A percentile compares a stretch with the other conserved stretches of the same genome.
These are phyloP conservation scores for Globisporangium cystogenes DNA, from an alignment of 352 stramenopile genomes.

Conservation along the genomic window DNA sequence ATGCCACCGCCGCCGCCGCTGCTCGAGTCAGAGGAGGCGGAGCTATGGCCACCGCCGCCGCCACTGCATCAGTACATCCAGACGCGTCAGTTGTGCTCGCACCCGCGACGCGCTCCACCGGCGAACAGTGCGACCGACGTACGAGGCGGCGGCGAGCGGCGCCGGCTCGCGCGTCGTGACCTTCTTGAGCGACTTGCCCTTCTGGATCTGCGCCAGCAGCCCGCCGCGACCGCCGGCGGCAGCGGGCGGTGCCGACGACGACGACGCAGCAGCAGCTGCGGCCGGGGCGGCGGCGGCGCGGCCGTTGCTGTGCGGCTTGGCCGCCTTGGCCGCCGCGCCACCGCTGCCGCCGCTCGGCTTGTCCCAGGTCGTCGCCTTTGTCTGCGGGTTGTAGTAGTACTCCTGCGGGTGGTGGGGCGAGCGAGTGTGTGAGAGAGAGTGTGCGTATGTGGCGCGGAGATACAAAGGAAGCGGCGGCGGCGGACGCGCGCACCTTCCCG, in stretches of 20 bases:
- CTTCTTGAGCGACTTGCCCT: constrained; percentile 72
- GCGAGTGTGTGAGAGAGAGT: not conserved
- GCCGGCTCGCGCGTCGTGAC: constrained; percentile 68
- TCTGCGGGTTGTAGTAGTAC: constrained; percentile 90
- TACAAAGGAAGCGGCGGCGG: not conserved
- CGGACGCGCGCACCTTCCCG: constrained; percentile 48
- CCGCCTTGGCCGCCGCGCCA: constrained; percentile 26
- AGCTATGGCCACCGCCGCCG: constrained; percentile 9
- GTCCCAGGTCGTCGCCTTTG: constrained; percentile 87
- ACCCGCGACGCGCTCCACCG: too few relatives aligned
- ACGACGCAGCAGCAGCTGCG: not conserved
- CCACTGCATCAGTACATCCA: not conserved
- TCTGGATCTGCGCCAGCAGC: constrained; percentile 67
- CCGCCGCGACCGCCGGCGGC: constrained; percentile 39
- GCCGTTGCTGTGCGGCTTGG: constrained; percentile 29
- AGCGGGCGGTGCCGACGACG: constrained; percentile 10
- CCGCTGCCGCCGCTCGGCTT: constrained; percentile 25
- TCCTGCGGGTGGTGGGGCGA: constrained; percentile 50
- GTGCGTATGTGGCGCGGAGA: not conserved
- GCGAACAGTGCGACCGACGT: constrained; percentile 3
- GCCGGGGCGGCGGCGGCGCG: not conserved
- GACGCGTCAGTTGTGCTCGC: not conserved
- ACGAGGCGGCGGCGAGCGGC: constrained; percentile 38
- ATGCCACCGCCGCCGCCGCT: constrained; percentile 31
- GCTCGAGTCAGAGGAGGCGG: constrained; percentile 4